These are phyloP conservation scores for Spergularia bocconei DNA, from an alignment of 148 eudicot genomes.

Conservation along the genomic window DNA sequence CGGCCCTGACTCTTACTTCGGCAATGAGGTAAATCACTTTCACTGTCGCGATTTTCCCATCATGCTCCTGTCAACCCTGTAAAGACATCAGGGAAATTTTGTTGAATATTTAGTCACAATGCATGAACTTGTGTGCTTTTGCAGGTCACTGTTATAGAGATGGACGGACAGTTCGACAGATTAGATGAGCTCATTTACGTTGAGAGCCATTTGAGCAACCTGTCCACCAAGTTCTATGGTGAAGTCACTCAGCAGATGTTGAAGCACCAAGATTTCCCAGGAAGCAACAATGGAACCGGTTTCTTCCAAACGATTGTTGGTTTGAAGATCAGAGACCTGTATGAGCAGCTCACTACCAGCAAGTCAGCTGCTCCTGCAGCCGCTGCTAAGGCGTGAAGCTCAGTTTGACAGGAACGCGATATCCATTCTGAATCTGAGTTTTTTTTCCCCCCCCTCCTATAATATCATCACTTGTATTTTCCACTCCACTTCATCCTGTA, in stretches of 20 bases:
- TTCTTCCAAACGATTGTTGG: conserved; percentile 95
- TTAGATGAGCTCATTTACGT: conserved; percentile 95
- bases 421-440: conserved; percentile 15
- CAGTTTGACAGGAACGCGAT: not conserved
- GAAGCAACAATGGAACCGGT: conserved; percentile 97
- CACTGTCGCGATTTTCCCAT: not conserved
- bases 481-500: conserved; percentile 22
- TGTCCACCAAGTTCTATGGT: conserved; percentile 95
- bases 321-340: conserved; percentile 91
- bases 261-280: conserved; percentile 94
- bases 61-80: not conserved
- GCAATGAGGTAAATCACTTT: conserved; percentile 57
- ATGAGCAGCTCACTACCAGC: conserved; percentile 70
- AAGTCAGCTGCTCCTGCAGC: conserved; percentile 49
- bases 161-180: conserved; percentile 99
- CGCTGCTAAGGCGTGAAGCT: conserved; percentile 65
- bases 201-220: conserved; percentile 94
- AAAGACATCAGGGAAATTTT: not conserved
- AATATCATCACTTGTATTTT: conserved; percentile 27
- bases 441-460: conserved; percentile 2
- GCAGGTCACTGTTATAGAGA: conserved; percentile 91
- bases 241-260: conserved; percentile 98
- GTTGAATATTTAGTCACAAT: too few species aligned
- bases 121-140: not conserved
- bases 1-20: conserved; percentile 84